phyloP scores from a whole-genome alignment of 352 stramenopile species.

The Phytophthora pseudosyringae region DNA sequence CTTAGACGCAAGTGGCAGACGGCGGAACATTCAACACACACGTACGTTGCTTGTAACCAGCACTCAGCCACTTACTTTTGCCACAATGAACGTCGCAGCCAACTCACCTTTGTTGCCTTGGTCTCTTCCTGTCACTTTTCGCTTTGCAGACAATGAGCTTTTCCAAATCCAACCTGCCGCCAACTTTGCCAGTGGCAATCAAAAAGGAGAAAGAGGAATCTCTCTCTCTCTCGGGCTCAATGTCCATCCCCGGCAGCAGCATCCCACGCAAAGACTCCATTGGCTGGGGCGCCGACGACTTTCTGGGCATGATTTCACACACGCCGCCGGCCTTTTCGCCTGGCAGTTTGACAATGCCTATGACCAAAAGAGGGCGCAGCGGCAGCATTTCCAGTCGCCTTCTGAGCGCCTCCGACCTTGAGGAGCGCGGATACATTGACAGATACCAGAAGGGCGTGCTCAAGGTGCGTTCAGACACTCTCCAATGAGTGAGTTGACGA shows the following conservation, averaged over 20 bases:
- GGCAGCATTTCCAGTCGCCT: slow-evolving; percentile 87
- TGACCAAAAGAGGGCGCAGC: slow-evolving; percentile 86
- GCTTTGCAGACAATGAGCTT: slow-evolving; percentile 40
- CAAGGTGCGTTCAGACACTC: slow-evolving; percentile 54
- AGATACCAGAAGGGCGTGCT: slow-evolving; percentile 91
- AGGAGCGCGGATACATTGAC: slow-evolving; percentile 92
- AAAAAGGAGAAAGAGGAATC: slow-evolving; percentile 64
- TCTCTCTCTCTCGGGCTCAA: slow-evolving; percentile 31
- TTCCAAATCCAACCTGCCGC: slow-evolving; percentile 62
- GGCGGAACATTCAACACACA: slow-evolving; percentile 1
- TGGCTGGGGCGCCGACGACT: slow-evolving; percentile 85
- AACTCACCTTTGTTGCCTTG: neutral
- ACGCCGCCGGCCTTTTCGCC: slow-evolving; percentile 92
- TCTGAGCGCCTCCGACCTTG: slow-evolving; percentile 89
- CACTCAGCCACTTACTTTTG: neutral
- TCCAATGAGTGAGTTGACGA: neutral
- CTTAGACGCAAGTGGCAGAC: slow-evolving; percentile 1
- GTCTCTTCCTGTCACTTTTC: slow-evolving; percentile 7
- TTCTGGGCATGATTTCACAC: slow-evolving; percentile 89
- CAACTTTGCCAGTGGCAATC: slow-evolving; percentile 71
- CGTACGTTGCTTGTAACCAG: slow-evolving; percentile 6
- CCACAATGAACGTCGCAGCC: slow-evolving; percentile 1
- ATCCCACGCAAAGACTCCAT: slow-evolving; percentile 83
- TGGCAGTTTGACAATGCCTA: slow-evolving; percentile 87
- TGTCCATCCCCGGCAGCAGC: slow-evolving; percentile 43